Conservation (phyloP, 208 protist genomes). For the Leishmania gerbilli region DNA sequence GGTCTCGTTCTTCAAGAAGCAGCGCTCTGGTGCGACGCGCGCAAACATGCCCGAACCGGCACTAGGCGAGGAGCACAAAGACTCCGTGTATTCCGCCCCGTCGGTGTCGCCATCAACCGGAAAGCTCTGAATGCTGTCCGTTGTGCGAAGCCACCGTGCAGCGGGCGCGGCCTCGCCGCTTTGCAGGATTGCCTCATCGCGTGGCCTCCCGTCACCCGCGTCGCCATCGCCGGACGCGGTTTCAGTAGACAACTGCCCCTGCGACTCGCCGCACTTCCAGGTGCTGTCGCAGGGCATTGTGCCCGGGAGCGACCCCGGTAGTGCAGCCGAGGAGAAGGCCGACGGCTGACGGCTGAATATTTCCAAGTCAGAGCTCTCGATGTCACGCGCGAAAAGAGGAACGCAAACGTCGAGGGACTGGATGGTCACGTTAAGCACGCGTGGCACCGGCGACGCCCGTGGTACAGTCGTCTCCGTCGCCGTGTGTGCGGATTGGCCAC, state of each 20-base stretch:
- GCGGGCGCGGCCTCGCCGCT: not conserved
- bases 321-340: conserved; percentile 9
- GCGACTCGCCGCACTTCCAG: not conserved
- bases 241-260: not conserved
- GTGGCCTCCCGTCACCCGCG: not conserved
- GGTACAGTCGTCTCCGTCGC: not conserved
- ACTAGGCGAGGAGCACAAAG: not conserved
- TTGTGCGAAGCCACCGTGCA: not conserved
- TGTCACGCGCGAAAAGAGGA: conserved; percentile 41
- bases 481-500: not conserved
- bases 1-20: conserved; percentile 34
- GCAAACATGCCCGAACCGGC: conserved; percentile 11
- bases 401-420: conserved; percentile 35
- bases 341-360: conserved; percentile 19
- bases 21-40: conserved; percentile 16
- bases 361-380: conserved; percentile 24
- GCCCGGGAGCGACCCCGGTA: not conserved
- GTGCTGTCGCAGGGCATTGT: not conserved
- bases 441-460: not conserved
- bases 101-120: not conserved
- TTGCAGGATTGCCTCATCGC: not conserved
- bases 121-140: not conserved
- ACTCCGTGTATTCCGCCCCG: not conserved
- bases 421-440: conserved; percentile 23
- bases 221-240: not conserved